A percentile compares a stretch with the other conserved stretches of the same genome.
Conservation (phyloP, 2,329 filamentous ascomycete genomes). For the Sclerotinia nivalis region DNA sequence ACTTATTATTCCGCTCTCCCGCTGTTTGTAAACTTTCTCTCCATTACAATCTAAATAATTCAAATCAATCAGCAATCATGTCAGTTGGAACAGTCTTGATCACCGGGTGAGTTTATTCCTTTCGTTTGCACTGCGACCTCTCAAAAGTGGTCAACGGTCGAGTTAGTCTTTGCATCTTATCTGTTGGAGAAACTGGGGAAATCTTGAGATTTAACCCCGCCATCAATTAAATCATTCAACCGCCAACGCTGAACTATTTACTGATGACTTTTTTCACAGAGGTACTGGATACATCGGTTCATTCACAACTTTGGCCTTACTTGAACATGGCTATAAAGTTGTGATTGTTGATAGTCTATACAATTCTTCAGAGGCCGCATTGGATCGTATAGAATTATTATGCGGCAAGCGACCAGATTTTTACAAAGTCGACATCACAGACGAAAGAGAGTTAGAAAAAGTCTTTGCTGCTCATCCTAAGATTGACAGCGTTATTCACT, state of each 20-base stretch:
- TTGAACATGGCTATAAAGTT: conserved; percentile 93
- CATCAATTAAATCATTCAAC: conserved; percentile 18
- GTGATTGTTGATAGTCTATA: conserved; percentile 95
- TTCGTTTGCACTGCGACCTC: background rate
- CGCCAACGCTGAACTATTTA: conserved; percentile 21
- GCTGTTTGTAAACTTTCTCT: background rate
- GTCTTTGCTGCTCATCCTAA: conserved; percentile 87
- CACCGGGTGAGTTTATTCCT: conserved; percentile 69
- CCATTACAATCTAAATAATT: background rate
- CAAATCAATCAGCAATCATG: conserved; percentile 53
- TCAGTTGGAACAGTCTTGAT: conserved; percentile 84
- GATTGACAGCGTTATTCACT: conserved; percentile 98
- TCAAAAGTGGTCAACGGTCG: background rate
- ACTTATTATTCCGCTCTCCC: conserved; percentile 4
- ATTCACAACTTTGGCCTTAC: conserved; percentile 88
- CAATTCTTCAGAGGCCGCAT: conserved; percentile 89
- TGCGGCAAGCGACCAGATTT: conserved; percentile 84
- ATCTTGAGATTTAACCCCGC: conserved; percentile 23
- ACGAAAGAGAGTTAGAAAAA: conserved; percentile 78
- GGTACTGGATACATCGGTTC: conserved; percentile 99
- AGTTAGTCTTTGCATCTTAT: background rate
- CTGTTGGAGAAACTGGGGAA: conserved; percentile 15
- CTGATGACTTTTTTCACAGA: conserved; percentile 46
- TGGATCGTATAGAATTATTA: conserved; percentile 95
- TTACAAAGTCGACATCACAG: conserved; percentile 83